Base-by-base conservation (phyloP, 371 early-diverging fungal species). In the Apophysomyces trapeziformis region DNA sequence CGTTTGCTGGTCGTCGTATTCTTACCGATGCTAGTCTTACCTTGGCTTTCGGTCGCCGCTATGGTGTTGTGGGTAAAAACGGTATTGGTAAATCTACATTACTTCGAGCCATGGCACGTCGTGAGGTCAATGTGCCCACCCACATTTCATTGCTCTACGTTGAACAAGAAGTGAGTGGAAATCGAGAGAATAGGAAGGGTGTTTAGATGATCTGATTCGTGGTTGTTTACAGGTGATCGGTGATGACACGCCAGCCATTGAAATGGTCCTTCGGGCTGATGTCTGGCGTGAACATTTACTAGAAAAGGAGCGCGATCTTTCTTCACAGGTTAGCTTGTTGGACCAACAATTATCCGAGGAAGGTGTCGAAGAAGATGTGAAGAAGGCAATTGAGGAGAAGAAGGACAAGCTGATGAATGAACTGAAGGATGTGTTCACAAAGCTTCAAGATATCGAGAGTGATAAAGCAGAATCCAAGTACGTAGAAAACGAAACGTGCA, bases 31-130 rank as follows among this genome's bases (percentile, higher is more conserved):
- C 97, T 63, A 88, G 77, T 67, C 71, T 99, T 43, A 90, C 88
- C 6, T 72, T 99, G 71, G 87, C 89, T 16, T 95, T 89, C 83
- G 97, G 98, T 38, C 89, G 98, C 65, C 86, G 97, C 56, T 98
- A 83, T 80, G 98, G 98, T 77, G 87, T 99, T 14, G 93, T 99
- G 14, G 99, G 99, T 67, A 91, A 93, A 69, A 99, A 99, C 89
- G 99, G 99, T 87, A 93, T 97, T 58, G 90, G 90, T 72, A 99
- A 99, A 84, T 96, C 98, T 11, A 99, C 99, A 8, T 84, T 99
- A 41, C 71, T 99, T 54, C 90, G 96, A 39, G 94, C 95, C 38
- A 92, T 99, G 68, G 93, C 96, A 18, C 83, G 86, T 74, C 89
- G 95, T 72, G 97, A 98, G 77, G 82, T 99, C 66, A 82, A 84